phyloP scores from a whole-genome alignment of 1,284 basidiomycete genomes.

The Naganishia liquefaciens region DNA sequence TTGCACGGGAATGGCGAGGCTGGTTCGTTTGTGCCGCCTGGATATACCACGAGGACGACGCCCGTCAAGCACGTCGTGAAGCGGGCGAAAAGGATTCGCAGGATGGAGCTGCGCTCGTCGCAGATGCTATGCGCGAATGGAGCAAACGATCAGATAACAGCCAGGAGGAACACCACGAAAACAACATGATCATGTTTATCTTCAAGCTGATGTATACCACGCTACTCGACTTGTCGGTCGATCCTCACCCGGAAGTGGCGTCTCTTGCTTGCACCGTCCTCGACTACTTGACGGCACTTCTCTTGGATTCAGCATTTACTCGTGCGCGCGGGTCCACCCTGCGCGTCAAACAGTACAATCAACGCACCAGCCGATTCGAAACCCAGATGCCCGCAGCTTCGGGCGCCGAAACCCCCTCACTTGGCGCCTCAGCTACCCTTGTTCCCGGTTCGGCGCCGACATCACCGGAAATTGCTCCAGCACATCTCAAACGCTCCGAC shows the following conservation, averaged over 20 bases:
- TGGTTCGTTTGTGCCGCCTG: conserved; percentile 95
- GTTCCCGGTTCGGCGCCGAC: background rate
- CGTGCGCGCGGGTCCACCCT: conserved; percentile 68
- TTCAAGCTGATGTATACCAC: conserved; percentile 91
- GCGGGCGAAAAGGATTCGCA: conserved; percentile 57
- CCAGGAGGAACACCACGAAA: conserved; percentile 74
- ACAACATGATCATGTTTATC: conserved; percentile 78
- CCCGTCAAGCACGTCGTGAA: conserved; percentile 48
- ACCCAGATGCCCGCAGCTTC: conserved; percentile 12
- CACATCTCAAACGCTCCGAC: conserved; percentile 27
- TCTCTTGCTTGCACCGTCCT: conserved; percentile 85
- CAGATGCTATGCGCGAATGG: conserved; percentile 75
- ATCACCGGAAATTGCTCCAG: conserved; percentile 13
- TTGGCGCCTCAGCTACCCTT: conserved; percentile 6
- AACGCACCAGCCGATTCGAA: conserved; percentile 20
- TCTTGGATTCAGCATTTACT: conserved; percentile 84
- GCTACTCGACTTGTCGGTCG: conserved; percentile 85
- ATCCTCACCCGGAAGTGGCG: conserved; percentile 90
- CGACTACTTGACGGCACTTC: conserved; percentile 86
- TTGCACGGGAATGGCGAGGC: conserved; percentile 94
- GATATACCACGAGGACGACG: conserved; percentile 85
- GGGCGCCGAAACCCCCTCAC: conserved; percentile 14
- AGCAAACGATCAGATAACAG: conserved; percentile 56
- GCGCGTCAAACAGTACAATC: conserved; percentile 23
- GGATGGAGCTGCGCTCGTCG: conserved; percentile 60